Conservation (phyloP, 2,329 filamentous ascomycete genomes). For the Fusarium lyarnte region DNA sequence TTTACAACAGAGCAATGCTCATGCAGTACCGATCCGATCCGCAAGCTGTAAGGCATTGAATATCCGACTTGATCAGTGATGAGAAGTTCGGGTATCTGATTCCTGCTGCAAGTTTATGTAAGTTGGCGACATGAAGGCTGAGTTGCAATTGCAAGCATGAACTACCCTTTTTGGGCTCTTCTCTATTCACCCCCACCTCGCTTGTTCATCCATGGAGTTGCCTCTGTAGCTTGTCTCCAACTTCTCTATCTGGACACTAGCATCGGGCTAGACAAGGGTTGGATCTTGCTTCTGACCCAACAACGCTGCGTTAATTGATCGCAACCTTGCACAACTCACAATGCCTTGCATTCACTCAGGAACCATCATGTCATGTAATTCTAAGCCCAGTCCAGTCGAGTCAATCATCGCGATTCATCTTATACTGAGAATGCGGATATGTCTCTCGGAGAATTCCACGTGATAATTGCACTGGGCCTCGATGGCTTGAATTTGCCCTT, state of each 20-base stretch:
- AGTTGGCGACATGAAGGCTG: slow-evolving; percentile 11
- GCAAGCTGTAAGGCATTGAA: slow-evolving; percentile 28
- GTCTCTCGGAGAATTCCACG: slow-evolving; percentile 15
- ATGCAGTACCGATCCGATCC: background rate
- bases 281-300: slow-evolving; percentile 39
- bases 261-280: slow-evolving; percentile 37
- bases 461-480: slow-evolving; percentile 9
- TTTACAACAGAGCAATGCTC: slow-evolving; percentile 11
- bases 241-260: slow-evolving; percentile 37
- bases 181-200: slow-evolving; percentile 29
- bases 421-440: slow-evolving; percentile 9
- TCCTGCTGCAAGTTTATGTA: background rate
- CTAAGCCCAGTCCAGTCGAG: background rate
- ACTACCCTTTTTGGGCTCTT: slow-evolving; percentile 12
- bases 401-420: slow-evolving; percentile 8
- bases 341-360: slow-evolving; percentile 29
- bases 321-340: slow-evolving; percentile 32
- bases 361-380: slow-evolving; percentile 21
- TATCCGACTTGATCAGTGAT: slow-evolving; percentile 1
- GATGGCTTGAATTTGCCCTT: slow-evolving; percentile 6
- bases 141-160: slow-evolving; percentile 30
- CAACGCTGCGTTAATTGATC: slow-evolving; percentile 27
- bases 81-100: slow-evolving; percentile 16
- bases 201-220: slow-evolving; percentile 7
- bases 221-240: slow-evolving; percentile 27